A percentile compares a stretch with the other conserved stretches of the same genome.
phyloP scores from a whole-genome alignment of 208 protist species.

The Sergeia podlipaevii region DNA sequence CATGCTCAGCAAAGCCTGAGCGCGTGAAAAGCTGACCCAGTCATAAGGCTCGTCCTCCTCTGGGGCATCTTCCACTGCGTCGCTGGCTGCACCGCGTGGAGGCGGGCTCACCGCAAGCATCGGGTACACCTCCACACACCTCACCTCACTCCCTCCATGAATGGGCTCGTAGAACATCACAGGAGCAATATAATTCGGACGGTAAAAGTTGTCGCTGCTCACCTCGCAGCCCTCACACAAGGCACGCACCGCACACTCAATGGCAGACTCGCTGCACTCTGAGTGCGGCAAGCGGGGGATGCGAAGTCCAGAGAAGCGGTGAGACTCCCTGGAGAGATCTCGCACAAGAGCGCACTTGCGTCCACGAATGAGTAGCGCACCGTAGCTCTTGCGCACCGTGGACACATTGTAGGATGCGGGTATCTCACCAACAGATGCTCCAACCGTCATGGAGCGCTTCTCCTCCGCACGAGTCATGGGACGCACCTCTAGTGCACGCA shows the following conservation, averaged over 20 bases:
- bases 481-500: constrained; percentile 32
- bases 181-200: constrained; percentile 58
- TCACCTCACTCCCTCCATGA: background rate
- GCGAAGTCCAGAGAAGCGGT: constrained; percentile 20
- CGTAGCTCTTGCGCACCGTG: constrained; percentile 49
- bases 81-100: constrained; percentile 40
- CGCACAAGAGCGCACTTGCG: constrained; percentile 82
- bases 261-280: constrained; percentile 25
- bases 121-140: constrained; percentile 58
- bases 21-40: constrained; percentile 61
- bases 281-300: constrained; percentile 40
- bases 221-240: constrained; percentile 76
- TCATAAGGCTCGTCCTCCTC: constrained; percentile 72
- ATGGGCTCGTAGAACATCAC: constrained; percentile 45
- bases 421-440: constrained; percentile 36
- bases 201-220: constrained; percentile 81
- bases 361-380: constrained; percentile 70
- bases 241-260: constrained; percentile 69
- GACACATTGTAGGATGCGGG: constrained; percentile 57
- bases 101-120: constrained; percentile 58
- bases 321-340: no score
- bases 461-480: constrained; percentile 50
- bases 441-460: constrained; percentile 56
- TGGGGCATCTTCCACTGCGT: constrained; percentile 49
- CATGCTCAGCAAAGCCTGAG: constrained; percentile 27